A percentile compares a stretch with the other conserved stretches of the same genome.
These are phyloP conservation scores for Botrytis pseudocinerea DNA, from an alignment of 2,329 filamentous ascomycete species.

Conservation along the genomic window DNA sequence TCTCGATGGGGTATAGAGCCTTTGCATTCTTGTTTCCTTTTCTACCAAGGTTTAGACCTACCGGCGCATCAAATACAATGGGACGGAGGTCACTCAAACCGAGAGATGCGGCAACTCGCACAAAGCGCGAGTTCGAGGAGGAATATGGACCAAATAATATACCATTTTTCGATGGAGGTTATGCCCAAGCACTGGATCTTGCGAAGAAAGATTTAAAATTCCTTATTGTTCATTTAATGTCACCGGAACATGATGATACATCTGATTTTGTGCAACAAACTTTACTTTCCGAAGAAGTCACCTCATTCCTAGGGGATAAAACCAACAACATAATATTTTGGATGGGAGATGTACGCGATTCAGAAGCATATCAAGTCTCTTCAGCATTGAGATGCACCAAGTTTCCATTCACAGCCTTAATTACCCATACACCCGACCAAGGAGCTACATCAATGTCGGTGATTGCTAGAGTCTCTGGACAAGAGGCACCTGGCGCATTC, in stretches of 20 bases:
- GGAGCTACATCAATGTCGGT: conserved; percentile 89
- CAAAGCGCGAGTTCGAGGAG: conserved; percentile 92
- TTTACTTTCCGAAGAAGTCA: conserved; percentile 72
- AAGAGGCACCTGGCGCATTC: conserved; percentile 68
- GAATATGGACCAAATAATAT: conserved; percentile 75
- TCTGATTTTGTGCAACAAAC: conserved; percentile 79
- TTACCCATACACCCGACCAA: conserved; percentile 84
- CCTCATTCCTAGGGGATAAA: conserved; percentile 71
- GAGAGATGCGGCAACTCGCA: conserved; percentile 82
- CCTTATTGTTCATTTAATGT: conserved; percentile 82
- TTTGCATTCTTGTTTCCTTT: conserved; percentile 80
- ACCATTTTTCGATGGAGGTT: conserved; percentile 82
- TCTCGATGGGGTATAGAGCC: conserved; percentile 68
- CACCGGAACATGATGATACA: conserved; percentile 93
- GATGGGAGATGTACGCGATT: conserved; percentile 90
- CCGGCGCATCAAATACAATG: conserved; percentile 59
- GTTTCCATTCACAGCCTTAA: conserved; percentile 84
- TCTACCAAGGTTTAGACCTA: conserved; percentile 64
- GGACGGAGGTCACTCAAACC: conserved; percentile 77
- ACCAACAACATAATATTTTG: conserved; percentile 82
- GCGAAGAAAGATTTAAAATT: conserved; percentile 92
- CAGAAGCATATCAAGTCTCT: conserved; percentile 93
- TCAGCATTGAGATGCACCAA: conserved; percentile 84
- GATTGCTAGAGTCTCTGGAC: conserved; percentile 74
- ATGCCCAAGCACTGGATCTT: conserved; percentile 85